phyloP scores from a whole-genome alignment of 805 yeast genomes.

The Dipodascus geniculatus region DNA sequence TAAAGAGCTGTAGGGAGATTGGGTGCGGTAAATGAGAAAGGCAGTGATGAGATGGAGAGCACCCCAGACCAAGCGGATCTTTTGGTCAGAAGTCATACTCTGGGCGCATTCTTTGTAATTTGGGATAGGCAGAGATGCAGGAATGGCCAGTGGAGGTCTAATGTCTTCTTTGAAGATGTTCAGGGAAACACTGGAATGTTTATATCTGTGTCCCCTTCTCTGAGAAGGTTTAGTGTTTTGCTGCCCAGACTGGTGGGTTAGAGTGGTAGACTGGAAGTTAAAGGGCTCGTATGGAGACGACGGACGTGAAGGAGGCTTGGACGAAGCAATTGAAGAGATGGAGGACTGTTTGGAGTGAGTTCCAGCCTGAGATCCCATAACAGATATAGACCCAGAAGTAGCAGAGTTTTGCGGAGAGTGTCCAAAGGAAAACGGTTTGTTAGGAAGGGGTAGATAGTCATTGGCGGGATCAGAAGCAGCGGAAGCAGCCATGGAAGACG shows the following conservation, averaged over 20 bases:
- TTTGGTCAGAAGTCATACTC: constrained; percentile 49
- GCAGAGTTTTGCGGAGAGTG: background rate
- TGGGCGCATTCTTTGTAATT: constrained; percentile 47
- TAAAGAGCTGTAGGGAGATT: constrained; percentile 45
- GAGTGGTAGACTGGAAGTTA: constrained; percentile 48
- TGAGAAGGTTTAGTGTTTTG: constrained; percentile 20
- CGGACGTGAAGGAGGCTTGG: background rate
- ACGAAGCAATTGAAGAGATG: background rate
- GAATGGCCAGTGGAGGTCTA: constrained; percentile 49
- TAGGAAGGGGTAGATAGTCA: background rate
- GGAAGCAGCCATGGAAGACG: too few species aligned
- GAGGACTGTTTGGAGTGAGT: background rate
- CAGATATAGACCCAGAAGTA: background rate
- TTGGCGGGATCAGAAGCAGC: too few species aligned
- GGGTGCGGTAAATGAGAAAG: constrained; percentile 48
- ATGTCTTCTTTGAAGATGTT: constrained; percentile 92
- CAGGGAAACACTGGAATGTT: constrained; percentile 94
- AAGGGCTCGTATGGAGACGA: constrained; percentile 33
- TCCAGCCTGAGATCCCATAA: background rate
- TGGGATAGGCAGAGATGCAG: constrained; percentile 64
- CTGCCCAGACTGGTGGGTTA: constrained; percentile 19
- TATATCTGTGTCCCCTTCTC: constrained; percentile 89
- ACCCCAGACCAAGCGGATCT: constrained; percentile 48
- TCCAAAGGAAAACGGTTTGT: background rate
- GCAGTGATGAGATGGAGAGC: constrained; percentile 44